phyloP scores from a whole-genome alignment of 139 green algal species.

The Asterochloris sp. region DNA sequence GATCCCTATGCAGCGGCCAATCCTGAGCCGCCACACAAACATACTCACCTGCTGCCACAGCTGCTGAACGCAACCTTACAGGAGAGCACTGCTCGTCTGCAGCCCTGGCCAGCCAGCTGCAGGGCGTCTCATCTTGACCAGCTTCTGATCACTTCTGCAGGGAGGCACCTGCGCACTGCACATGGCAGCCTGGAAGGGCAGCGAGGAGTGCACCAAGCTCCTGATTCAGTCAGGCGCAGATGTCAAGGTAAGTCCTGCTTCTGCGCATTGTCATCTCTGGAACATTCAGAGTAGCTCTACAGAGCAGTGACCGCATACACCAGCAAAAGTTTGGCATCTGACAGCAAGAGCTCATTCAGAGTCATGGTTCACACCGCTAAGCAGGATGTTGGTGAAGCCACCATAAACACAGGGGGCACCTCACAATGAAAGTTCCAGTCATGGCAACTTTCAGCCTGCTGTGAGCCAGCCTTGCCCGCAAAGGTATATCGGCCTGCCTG shows the following conservation, averaged over 20 bases:
- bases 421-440: too few species aligned
- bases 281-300: background rate
- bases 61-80: too few species aligned
- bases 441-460: too few species aligned
- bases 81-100: background rate
- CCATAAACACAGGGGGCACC: too few species aligned
- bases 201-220: background rate
- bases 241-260: background rate
- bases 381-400: background rate
- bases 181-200: conserved; percentile 4
- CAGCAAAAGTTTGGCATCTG: background rate
- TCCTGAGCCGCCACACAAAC: background rate
- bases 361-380: too few species aligned
- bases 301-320: background rate
- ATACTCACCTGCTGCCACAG: background rate
- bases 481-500: too few species aligned
- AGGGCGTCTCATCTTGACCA: background rate
- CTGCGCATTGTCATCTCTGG: too few species aligned
- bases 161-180: conserved; percentile 9
- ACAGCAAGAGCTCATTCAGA: background rate
- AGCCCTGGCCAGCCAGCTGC: background rate
- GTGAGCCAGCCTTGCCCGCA: too few species aligned
- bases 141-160: background rate
- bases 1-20: too few species aligned
- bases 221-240: conserved; percentile 1